These are phyloP conservation scores for Psidium friedrichsthalianum DNA, from an alignment of 345 rosid genomes.

Conservation along the genomic window DNA sequence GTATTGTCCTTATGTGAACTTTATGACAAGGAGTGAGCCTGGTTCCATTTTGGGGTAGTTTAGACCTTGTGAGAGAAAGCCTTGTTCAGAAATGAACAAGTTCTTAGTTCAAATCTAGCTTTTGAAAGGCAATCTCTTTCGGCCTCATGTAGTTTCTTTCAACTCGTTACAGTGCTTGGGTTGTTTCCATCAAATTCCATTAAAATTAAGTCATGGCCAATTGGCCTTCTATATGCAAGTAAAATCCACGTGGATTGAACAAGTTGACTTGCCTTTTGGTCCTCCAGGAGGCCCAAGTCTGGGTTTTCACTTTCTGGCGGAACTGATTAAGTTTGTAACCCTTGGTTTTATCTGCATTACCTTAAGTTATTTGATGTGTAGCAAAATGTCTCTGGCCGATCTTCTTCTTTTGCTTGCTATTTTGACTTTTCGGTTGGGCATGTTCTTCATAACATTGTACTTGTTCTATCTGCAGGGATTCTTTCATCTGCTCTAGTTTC, in stretches of 20 bases:
- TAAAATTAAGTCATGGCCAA: neutral
- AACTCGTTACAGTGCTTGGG: neutral
- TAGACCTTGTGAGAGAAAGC: neutral
- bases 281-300: neutral
- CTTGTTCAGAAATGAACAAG: neutral
- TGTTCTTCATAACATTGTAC: neutral
- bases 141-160: neutral
- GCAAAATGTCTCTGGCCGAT: neutral
- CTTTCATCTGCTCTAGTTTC: slow-evolving; percentile 6
- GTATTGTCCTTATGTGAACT: neutral
- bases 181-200: neutral
- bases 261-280: neutral
- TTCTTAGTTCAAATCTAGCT: neutral
- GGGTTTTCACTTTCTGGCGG: neutral
- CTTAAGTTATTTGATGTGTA: neutral
- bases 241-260: neutral
- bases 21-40: neutral
- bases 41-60: neutral
- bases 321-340: neutral
- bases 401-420: neutral
- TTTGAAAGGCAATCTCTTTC: neutral
- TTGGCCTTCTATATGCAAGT: neutral
- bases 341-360: neutral
- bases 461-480: slow-evolving; percentile 27
- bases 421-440: neutral